A percentile compares a stretch with the other conserved stretches of the same genome.
Conservation (phyloP, 2,329 filamentous ascomycete species). For the Grosmannia penicillata region DNA sequence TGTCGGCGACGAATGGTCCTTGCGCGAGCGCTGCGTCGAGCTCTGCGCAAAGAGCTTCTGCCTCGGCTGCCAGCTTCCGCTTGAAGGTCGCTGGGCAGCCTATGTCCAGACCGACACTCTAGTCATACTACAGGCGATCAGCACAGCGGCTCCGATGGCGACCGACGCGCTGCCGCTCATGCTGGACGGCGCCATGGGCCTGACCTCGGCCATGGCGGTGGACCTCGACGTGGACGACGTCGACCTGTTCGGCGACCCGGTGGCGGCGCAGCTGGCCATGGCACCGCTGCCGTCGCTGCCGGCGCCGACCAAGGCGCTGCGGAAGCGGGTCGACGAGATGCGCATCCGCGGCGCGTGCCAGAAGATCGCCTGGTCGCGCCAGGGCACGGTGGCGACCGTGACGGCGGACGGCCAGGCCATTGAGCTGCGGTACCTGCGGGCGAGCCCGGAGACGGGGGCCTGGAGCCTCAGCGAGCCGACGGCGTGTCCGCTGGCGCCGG, state of each 20-base stretch:
- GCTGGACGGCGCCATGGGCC: slow-evolving; percentile 12
- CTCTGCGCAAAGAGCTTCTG: too few species aligned
- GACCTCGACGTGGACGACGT: slow-evolving; percentile 44
- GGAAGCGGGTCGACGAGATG: slow-evolving; percentile 62
- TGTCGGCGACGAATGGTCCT: too few species aligned
- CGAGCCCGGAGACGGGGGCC: slow-evolving; percentile 50
- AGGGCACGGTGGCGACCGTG: slow-evolving; percentile 74
- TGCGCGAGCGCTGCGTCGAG: too few species aligned
- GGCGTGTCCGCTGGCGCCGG: slow-evolving; percentile 39
- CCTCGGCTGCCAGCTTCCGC: too few species aligned
- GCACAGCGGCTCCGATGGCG: too few species aligned
- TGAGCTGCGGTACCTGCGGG: slow-evolving; percentile 58
- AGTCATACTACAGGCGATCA: too few species aligned
- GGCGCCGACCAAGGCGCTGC: slow-evolving; percentile 49
- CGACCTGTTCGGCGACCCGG: slow-evolving; percentile 29
- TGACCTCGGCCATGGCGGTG: slow-evolving; percentile 40
- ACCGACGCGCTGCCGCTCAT: slow-evolving; percentile 6
- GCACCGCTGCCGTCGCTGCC: slow-evolving; percentile 18
- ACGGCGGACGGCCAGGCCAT: slow-evolving; percentile 55
- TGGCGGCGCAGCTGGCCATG: slow-evolving; percentile 31
- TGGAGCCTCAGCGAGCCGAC: slow-evolving; percentile 70
- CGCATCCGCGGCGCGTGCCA: slow-evolving; percentile 64
- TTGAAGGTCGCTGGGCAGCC: too few species aligned
- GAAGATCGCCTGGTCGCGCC: slow-evolving; percentile 78
- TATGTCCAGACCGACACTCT: too few species aligned